phyloP scores from a whole-genome alignment of 129 eudicot genomes.

The Helichrysum umbraculigerum region DNA sequence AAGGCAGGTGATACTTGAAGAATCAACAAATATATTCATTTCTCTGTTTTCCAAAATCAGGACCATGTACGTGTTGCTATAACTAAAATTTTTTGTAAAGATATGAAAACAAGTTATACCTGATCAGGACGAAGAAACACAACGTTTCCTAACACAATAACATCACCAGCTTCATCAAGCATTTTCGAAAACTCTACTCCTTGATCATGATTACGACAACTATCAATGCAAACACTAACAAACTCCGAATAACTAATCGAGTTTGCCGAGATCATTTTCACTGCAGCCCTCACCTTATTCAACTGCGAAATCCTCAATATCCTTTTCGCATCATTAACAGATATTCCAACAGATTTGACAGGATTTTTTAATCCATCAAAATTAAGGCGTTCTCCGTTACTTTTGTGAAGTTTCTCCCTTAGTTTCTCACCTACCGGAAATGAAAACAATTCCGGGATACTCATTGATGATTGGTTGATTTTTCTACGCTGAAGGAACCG shows the following conservation, averaged over 20 bases:
- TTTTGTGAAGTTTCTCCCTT: slow-evolving; percentile 43
- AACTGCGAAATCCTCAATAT: slow-evolving; percentile 48
- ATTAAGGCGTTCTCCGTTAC: slow-evolving; percentile 38
- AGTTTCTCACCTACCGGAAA: slow-evolving; percentile 55
- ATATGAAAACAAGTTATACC: slow-evolving; percentile 37
- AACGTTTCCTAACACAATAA: slow-evolving; percentile 63
- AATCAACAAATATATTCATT: too few species aligned
- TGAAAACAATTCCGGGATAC: slow-evolving; percentile 41
- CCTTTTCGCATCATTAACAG: slow-evolving; percentile 53
- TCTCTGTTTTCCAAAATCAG: too few species aligned
- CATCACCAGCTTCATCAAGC: slow-evolving; percentile 71
- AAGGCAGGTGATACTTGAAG: too few species aligned
- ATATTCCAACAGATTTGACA: slow-evolving; percentile 33
- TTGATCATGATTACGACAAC: slow-evolving; percentile 38
- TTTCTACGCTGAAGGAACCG: slow-evolving; percentile 51
- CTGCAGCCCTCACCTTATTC: slow-evolving; percentile 48
- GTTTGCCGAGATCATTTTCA: slow-evolving; percentile 45
- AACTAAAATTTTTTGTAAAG: neutral
- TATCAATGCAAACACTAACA: slow-evolving; percentile 43
- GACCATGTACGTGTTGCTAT: too few species aligned
- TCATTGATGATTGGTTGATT: slow-evolving; percentile 41
- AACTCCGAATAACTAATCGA: slow-evolving; percentile 54
- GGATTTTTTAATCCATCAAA: slow-evolving; percentile 47
- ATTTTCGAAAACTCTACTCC: slow-evolving; percentile 60
- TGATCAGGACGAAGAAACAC: slow-evolving; percentile 79